Conservation (phyloP, 257 asterid genomes). For the Petunia axillaris region DNA sequence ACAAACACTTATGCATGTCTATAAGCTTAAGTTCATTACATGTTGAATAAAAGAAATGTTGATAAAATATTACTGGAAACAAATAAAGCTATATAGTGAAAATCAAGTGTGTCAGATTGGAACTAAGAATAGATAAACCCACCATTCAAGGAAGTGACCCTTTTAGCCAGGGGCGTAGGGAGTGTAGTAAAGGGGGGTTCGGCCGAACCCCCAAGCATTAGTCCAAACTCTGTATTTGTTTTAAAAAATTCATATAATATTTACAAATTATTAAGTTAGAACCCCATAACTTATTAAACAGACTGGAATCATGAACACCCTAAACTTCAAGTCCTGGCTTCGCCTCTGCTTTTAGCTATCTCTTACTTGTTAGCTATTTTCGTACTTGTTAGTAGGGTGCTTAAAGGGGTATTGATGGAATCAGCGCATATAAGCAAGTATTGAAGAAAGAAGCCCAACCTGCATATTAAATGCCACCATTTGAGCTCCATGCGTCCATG, state of each 20-base stretch:
- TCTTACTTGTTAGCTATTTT: not conserved
- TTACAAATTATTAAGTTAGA: too few relatives aligned
- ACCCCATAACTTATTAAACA: too few relatives aligned
- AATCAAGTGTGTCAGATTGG: not conserved
- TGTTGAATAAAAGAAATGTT: too few relatives aligned
- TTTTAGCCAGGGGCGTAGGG: not conserved
- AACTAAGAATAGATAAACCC: not conserved
- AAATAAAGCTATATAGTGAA: not conserved
- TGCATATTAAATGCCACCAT: conserved; percentile 97
- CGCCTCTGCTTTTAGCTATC: too few relatives aligned
- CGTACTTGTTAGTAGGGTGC: not conserved
- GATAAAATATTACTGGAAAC: not conserved
- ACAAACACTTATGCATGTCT: too few relatives aligned
- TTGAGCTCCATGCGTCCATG: conserved; percentile 94
- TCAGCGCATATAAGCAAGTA: not conserved
- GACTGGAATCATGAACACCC: too few relatives aligned
- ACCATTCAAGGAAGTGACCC: not conserved
- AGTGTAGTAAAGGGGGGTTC: too few relatives aligned
- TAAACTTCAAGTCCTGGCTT: too few relatives aligned
- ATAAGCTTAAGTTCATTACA: too few relatives aligned
- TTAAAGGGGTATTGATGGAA: not conserved
- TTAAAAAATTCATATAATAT: too few relatives aligned
- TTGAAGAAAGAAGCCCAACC: conserved; percentile 43
- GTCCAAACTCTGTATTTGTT: too few relatives aligned
- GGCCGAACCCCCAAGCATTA: too few relatives aligned